These are phyloP conservation scores for Pestalotiopsis fici DNA, from an alignment of 2,329 filamentous ascomycete species.

Conservation along the genomic window DNA sequence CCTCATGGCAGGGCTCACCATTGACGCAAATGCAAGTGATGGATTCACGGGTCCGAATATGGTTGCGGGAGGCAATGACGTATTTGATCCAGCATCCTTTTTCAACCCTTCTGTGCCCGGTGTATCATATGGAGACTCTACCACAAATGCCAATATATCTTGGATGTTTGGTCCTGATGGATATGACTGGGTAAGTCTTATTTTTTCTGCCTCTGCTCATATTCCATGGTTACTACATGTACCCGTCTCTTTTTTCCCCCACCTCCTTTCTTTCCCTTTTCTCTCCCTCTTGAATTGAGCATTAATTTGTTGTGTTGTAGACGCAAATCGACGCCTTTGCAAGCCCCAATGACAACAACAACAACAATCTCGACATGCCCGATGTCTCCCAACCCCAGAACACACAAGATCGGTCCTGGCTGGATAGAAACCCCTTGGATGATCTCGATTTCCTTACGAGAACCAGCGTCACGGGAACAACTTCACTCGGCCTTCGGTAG, in stretches of 20 bases:
- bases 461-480: neutral
- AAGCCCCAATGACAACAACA: neutral
- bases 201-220: neutral
- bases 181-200: slow-evolving; percentile 13
- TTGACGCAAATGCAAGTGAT: slow-evolving; percentile 8
- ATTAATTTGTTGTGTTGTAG: too few relatives aligned
- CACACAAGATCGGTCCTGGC: neutral
- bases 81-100: neutral
- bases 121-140: neutral
- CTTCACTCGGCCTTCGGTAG: neutral
- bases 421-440: slow-evolving; percentile 9
- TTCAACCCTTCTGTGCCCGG: neutral
- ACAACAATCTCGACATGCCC: neutral
- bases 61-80: neutral
- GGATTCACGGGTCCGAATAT: neutral
- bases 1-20: slow-evolving; percentile 19
- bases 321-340: neutral
- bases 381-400: neutral
- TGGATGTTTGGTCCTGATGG: slow-evolving; percentile 3
- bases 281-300: too few relatives aligned
- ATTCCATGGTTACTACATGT: neutral
- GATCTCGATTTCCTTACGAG: slow-evolving; percentile 11
- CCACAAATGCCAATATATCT: neutral
- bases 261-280: too few relatives aligned
- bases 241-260: neutral